phyloP scores from a whole-genome alignment of 73 alveolate genomes.

The Paramecium primaurelia region DNA sequence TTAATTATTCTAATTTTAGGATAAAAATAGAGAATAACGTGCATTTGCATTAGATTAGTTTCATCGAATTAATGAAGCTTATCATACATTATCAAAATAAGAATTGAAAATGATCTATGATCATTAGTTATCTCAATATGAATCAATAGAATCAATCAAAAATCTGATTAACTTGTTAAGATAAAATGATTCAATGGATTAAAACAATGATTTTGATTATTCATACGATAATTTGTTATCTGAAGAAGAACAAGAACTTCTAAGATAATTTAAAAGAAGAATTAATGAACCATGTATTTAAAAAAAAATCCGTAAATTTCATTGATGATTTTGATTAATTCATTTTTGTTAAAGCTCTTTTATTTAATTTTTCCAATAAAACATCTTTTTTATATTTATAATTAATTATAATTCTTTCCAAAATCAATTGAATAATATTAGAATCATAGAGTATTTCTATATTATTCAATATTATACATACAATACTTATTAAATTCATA shows the following conservation, averaged over 20 bases:
- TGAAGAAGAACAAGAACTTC: neutral
- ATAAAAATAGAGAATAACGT: slow-evolving; percentile 27
- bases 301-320: neutral
- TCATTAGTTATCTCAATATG: neutral
- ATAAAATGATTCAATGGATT: neutral
- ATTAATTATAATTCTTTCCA: neutral
- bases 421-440: neutral
- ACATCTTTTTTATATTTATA: neutral
- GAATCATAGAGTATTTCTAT: too few relatives aligned
- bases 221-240: neutral
- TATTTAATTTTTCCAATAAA: neutral
- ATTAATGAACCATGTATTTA: neutral
- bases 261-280: neutral
- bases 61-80: slow-evolving; percentile 9
- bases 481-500: too few relatives aligned
- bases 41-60: slow-evolving; percentile 11
- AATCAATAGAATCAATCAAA: neutral
- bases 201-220: neutral
- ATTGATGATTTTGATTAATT: neutral
- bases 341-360: neutral
- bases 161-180: neutral
- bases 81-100: neutral
- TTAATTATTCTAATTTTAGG: neutral
- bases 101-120: neutral
- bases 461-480: too few relatives aligned